Evolutionary conservation across 139 green algal genomes (phyloP), one percentile per base, ranked within the genome.

Genomic region (Tetradesmus lagerheimii): DNA sequence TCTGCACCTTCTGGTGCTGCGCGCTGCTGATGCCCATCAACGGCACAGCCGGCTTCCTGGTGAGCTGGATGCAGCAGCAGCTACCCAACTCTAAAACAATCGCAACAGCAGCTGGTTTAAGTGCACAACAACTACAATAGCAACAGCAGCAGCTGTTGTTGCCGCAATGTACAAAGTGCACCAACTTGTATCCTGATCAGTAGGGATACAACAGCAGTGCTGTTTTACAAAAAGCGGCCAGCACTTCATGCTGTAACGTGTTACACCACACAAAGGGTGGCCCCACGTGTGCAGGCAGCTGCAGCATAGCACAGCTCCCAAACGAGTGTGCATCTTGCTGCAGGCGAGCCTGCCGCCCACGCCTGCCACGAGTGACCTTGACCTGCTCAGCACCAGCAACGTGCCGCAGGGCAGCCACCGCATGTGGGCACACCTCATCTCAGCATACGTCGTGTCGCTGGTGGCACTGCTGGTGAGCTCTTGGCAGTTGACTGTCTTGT

Each of bases 11-110:
- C 45, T 95, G 83, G 85, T 92, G 91, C 80, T 78, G 80, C 29
- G 88, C 90, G 15, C 88, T 95, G 37, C 81, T 95, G 18, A 89
- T 95, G 74, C 93, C 93, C 31, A 92, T 91, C 85, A 95, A 95
- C 80, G 75, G 90, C 43, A 86, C 88, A 41, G 93, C 93, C 38
- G 82, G 93, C 18, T 62, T 62, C 39, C 39, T 84, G 78, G 83
- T 88, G 20, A 88, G 83, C 6, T 2, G 14, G 31, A 37, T 84
- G 39, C 35, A 50, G 37, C 39, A n/a, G 64, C 37, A 31, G 75
- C 71, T n/a, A n/a, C n/a, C n/a, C n/a, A 79, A 11, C n/a, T 34
- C 71, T 23, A 31, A 16, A 71, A 6, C 53, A 29, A 66, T 66
- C 18, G 53, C 15, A 66, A 25, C 53, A 66, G 53, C 3, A 66